These are phyloP conservation scores for Fusarium metavorans DNA, from an alignment of 2,329 filamentous ascomycete genomes.

Conservation along the genomic window DNA sequence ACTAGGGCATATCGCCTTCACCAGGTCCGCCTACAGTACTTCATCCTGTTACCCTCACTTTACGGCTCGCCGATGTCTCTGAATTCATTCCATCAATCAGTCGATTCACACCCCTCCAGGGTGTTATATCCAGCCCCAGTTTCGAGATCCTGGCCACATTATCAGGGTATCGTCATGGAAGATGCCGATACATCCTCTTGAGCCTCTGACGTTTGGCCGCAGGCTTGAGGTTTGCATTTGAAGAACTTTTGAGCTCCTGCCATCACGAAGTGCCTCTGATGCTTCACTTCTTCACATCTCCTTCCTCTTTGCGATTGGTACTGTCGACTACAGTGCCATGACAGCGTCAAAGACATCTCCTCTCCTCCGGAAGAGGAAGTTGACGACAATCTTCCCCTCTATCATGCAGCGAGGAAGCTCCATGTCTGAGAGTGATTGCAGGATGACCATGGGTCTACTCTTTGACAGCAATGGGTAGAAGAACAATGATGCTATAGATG, in stretches of 20 bases:
- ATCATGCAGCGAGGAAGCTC: slow-evolving; percentile 15
- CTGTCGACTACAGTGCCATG: slow-evolving; percentile 15
- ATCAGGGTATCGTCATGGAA: slow-evolving; percentile 19
- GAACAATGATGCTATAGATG: slow-evolving; percentile 7
- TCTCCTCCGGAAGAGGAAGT: slow-evolving; percentile 39
- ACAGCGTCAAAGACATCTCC: slow-evolving; percentile 13
- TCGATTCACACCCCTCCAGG: neutral
- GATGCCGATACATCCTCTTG: slow-evolving; percentile 17
- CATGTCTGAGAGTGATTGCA: slow-evolving; percentile 9
- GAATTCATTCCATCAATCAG: neutral
- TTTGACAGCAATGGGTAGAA: neutral
- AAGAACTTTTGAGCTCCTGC: slow-evolving; percentile 40
- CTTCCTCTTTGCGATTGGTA: slow-evolving; percentile 42
- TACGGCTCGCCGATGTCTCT: neutral
- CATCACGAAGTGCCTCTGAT: slow-evolving; percentile 10
- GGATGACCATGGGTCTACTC: slow-evolving; percentile 5
- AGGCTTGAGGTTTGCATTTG: slow-evolving; percentile 12
- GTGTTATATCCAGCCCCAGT: neutral
- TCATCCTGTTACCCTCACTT: slow-evolving; percentile 3
- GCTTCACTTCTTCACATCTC: slow-evolving; percentile 17
- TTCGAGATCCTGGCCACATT: slow-evolving; percentile 20
- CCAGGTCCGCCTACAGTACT: neutral
- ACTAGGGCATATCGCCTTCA: neutral
- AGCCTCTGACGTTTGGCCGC: slow-evolving; percentile 8
- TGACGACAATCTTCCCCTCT: slow-evolving; percentile 28